These are phyloP conservation scores for Metschnikowia drakensbergensis DNA, from an alignment of 805 yeast genomes.

Conservation along the genomic window DNA sequence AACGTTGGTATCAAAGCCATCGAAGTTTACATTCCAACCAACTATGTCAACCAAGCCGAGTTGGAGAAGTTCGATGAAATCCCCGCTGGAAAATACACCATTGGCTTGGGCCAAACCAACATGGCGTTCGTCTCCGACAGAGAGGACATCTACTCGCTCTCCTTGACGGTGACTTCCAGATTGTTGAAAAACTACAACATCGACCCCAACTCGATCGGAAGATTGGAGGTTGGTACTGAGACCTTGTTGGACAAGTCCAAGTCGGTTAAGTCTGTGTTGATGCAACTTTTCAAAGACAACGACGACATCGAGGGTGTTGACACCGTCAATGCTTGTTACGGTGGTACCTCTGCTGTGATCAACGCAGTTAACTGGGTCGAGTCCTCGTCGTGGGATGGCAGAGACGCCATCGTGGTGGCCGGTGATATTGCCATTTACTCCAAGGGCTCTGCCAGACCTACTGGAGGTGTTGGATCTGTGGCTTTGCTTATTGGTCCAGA, in stretches of 20 bases:
- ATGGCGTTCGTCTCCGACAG: conserved; percentile 97
- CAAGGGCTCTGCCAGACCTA: conserved; percentile 97
- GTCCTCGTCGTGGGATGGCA: conserved; percentile 95
- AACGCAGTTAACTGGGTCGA: conserved; percentile 95
- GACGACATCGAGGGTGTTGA: conserved; percentile 93
- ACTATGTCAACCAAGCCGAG: conserved; percentile 80
- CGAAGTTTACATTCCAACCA: conserved; percentile 85
- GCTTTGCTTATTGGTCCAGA: conserved; percentile 95
- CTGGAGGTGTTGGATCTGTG: conserved; percentile 98
- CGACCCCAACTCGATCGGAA: conserved; percentile 78
- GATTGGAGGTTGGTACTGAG: conserved; percentile 98
- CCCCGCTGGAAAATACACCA: conserved; percentile 93
- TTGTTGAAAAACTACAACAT: conserved; percentile 77
- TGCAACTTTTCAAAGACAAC: conserved; percentile 89
- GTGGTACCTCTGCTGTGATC: conserved; percentile 94
- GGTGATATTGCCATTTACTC: conserved; percentile 98
- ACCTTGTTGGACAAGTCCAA: conserved; percentile 95
- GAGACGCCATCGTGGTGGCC: conserved; percentile 93
- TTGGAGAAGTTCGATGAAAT: conserved; percentile 82
- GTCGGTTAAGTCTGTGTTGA: conserved; percentile 91
- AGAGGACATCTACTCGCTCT: conserved; percentile 93
- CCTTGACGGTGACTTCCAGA: conserved; percentile 80
- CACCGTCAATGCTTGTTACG: conserved; percentile 95
- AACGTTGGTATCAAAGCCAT: conserved; percentile 97
- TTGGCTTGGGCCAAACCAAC: conserved; percentile 97